Base-by-base conservation (phyloP, 169 alveolate species). In the Eimeria mitis region DNA sequence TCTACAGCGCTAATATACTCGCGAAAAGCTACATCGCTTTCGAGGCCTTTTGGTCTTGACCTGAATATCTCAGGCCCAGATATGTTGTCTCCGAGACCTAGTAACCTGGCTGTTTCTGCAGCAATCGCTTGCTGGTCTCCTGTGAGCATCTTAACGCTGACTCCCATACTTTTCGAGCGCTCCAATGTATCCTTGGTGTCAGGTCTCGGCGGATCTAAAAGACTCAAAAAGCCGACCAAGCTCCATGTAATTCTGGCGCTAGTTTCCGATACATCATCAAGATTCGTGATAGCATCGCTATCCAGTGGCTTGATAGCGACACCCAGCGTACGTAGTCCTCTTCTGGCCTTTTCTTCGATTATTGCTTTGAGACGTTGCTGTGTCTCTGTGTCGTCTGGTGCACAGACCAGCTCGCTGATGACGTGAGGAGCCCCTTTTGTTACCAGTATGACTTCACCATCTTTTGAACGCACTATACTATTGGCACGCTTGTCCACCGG, bases 61-160 rank as follows among this genome's bases (percentile, higher is more conserved):
- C 89, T 56, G 75, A 90, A 95, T 28, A 96, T 68, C 76, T 96
- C 97, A 23, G 96, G 96, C 75, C 97, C 97, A 61, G 65, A 94
- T 59, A 97, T 95, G 92, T 97, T 95, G 40, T 96, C 96, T n/a
- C 97, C 98, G 73, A 97, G 85, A 6, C 96, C 95, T 11, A 97
- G 97, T 47, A 90, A 97, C 81, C 96, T 94, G n/a, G 98, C 98
- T 19, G 97, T 97, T 71, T 97, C 98, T 28, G 97, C 95, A 0
- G 98, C 98, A 28, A 97, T 97, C 56, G 97, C 98, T 65, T 95
- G 97, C 92, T 97, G 97, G 95, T 97, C 98, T 28, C 99, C 99
- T 3, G 99, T 98, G 23, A 98, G 98, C 99, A 98, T 98, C 90
- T 98, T 97, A 31, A 98, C 99, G 88, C 95, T 97, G 28, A 98